Evolutionary conservation across 2,329 filamentous ascomycete species (phyloP), one percentile per base, ranked within the genome.

Genomic region (Gyromitra esculenta): DNA sequence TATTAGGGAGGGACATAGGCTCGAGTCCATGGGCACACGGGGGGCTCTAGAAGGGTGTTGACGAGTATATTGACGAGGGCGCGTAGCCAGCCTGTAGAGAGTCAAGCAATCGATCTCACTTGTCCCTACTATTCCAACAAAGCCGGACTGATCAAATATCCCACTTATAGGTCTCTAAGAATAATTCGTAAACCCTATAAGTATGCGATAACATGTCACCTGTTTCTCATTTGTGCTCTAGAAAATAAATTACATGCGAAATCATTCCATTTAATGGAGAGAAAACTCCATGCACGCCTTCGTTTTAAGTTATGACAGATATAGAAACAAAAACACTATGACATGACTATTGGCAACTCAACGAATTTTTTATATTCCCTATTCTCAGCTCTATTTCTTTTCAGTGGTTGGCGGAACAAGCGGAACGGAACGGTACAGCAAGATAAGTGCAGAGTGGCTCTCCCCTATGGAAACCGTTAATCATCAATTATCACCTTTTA

Each of bases 381-480:
- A 31, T 57, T 21, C 9, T 45, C 35, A 43, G 41, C 41, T 65
- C 66, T 75, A 71, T 65, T 71, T 75, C 59, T 64, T 75, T 60
- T 77, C 72, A 3, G 63, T 21, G 39, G 63, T 54, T 8, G 77
- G 77, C 9, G 75, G 57, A 13, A 35, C 62, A 64, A 79, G 76
- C 6, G 79, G 76, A 18, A 75, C 67, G 5, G 79, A 78, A 41
- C 77, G 79, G 85, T 96, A 96, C 35, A 96, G 87, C 54, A 94
- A 85, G 78, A 96, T 93, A 62, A 96, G 87, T 37, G 92, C 92
- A 65, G 92, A 94, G 84, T 96, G 92, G 69, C 90, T 91, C 84
- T 96, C 92, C 79, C 86, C 86, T 86, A 70, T 9, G 15, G 48
- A 43, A 72, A 73, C 83, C 77, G 45, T n/a, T n/a, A 52, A 52